Percentiles rank a stretch among this genome's conserved stretches.
Evolutionary conservation across 805 yeast species (phyloP).

Genomic region (Candida jianshihensis): DNA sequence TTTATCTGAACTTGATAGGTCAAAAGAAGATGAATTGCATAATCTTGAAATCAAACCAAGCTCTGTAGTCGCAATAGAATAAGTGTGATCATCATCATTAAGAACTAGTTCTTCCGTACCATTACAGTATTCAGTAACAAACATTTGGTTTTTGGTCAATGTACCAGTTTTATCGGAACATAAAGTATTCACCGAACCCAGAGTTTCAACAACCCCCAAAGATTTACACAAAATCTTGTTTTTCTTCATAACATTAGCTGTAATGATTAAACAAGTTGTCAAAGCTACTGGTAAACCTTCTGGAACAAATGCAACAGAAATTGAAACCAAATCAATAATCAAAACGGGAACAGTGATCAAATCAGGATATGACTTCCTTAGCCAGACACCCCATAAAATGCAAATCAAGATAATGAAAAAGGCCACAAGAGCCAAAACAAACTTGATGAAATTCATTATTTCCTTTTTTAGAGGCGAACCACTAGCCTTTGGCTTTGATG

Average conservation of each 20-base stretch:
- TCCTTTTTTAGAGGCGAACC: slow-evolving; percentile 37
- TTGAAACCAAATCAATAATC: slow-evolving; percentile 37
- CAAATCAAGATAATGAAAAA: slow-evolving; percentile 25
- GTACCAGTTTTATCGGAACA: slow-evolving; percentile 40
- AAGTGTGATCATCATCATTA: background rate
- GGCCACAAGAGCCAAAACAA: slow-evolving; percentile 22
- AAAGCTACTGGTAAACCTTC: slow-evolving; percentile 46
- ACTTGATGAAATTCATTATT: slow-evolving; percentile 29
- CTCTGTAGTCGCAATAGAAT: slow-evolving; percentile 1
- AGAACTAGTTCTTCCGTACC: slow-evolving; percentile 3
- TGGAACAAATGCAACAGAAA: slow-evolving; percentile 44
- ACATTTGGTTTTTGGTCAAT: slow-evolving; percentile 44
- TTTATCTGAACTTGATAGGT: slow-evolving; percentile 7
- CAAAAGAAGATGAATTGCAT: slow-evolving; percentile 31
- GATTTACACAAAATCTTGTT: slow-evolving; percentile 39
- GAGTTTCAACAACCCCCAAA: slow-evolving; percentile 44
- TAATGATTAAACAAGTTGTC: slow-evolving; percentile 41
- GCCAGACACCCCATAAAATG: slow-evolving; percentile 39
- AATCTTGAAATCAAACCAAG: slow-evolving; percentile 22
- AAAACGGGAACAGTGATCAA: slow-evolving; percentile 36
- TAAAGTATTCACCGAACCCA: slow-evolving; percentile 45
- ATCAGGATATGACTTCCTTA: slow-evolving; percentile 29
- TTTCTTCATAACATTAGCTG: slow-evolving; percentile 40
- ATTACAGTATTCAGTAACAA: slow-evolving; percentile 24
- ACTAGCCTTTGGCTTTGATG: slow-evolving; percentile 33